A percentile compares a stretch with the other conserved stretches of the same genome.
phyloP scores from a whole-genome alignment of 768 basidiomycete genomes.

The Mycena albidolilacea region DNA sequence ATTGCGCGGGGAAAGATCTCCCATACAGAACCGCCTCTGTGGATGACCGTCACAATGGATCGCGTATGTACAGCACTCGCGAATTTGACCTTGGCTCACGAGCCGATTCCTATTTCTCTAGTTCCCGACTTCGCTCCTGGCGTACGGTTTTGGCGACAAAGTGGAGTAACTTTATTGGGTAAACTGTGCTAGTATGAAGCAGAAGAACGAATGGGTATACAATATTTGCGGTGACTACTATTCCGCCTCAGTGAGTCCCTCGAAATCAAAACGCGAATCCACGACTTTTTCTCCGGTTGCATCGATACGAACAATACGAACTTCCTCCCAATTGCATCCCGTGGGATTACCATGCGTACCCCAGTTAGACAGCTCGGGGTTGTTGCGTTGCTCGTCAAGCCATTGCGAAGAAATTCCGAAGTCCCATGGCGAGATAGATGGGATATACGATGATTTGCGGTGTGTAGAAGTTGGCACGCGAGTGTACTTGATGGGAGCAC shows the following conservation, averaged over 20 bases:
- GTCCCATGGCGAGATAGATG: not conserved
- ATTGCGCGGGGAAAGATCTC: constrained; percentile 31
- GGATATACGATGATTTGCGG: not conserved
- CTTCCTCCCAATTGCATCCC: constrained; percentile 15
- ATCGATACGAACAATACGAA: not conserved
- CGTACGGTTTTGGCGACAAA: constrained; percentile 11
- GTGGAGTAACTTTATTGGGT: not conserved
- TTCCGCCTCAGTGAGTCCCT: not conserved
- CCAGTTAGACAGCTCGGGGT: not conserved
- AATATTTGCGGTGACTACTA: not conserved
- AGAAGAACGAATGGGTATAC: not conserved
- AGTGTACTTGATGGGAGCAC: not conserved
- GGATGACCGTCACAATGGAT: constrained; percentile 43
- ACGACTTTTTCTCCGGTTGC: no score
- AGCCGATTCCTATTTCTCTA: not conserved
- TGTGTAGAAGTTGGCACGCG: not conserved
- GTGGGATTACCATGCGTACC: not conserved
- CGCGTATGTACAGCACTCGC: not conserved
- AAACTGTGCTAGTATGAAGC: no score
- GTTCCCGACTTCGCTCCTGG: constrained; percentile 14
- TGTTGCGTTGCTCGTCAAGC: not conserved
- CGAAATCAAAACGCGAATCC: not conserved
- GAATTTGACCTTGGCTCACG: not conserved
- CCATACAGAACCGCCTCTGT: constrained; percentile 30
- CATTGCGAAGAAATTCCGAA: not conserved